Evolutionary conservation across 345 rosid species (phyloP).

Genomic region (Linum trigynum): DNA sequence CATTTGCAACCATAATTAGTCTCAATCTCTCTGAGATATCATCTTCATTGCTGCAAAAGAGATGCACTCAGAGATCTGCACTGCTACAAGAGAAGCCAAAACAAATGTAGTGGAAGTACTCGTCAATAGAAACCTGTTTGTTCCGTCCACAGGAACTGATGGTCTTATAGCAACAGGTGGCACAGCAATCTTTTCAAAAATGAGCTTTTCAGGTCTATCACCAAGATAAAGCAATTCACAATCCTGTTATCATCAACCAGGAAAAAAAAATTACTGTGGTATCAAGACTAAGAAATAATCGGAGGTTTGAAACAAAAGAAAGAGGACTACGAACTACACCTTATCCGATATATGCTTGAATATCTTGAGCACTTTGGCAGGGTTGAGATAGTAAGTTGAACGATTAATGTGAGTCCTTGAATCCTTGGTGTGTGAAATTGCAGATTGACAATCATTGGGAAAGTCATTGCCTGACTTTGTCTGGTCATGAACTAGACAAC

Average conservation of each 20-base stretch:
- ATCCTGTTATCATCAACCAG: slow-evolving; percentile 40
- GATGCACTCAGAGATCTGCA: slow-evolving; percentile 4
- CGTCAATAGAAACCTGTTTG: slow-evolving; percentile 44
- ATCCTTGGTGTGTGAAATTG: slow-evolving; percentile 64
- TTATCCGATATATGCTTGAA: slow-evolving; percentile 57
- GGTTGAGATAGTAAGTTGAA: slow-evolving; percentile 48
- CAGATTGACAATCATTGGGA: slow-evolving; percentile 52
- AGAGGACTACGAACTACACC: slow-evolving; percentile 33
- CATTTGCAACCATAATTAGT: slow-evolving; percentile 58
- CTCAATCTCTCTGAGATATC: slow-evolving; percentile 83
- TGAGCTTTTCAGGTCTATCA: slow-evolving; percentile 84
- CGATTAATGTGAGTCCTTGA: slow-evolving; percentile 38
- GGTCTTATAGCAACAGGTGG: slow-evolving; percentile 94
- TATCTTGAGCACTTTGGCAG: slow-evolving; percentile 49
- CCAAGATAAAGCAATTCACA: slow-evolving; percentile 70
- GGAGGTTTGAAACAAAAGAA: not conserved
- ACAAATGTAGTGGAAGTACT: not conserved
- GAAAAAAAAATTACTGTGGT: slow-evolving; percentile 4
- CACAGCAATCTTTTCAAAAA: slow-evolving; percentile 60
- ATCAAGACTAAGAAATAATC: not conserved
- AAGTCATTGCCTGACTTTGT: slow-evolving; percentile 48
- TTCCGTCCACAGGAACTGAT: slow-evolving; percentile 67
- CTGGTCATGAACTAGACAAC: slow-evolving; percentile 61
- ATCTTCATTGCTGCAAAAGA: slow-evolving; percentile 77
- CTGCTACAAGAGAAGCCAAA: not conserved